A percentile compares a stretch with the other conserved stretches of the same genome.
These are phyloP conservation scores for Gossypium armourianum DNA, from an alignment of 441 rosid species.

Conservation along the genomic window DNA sequence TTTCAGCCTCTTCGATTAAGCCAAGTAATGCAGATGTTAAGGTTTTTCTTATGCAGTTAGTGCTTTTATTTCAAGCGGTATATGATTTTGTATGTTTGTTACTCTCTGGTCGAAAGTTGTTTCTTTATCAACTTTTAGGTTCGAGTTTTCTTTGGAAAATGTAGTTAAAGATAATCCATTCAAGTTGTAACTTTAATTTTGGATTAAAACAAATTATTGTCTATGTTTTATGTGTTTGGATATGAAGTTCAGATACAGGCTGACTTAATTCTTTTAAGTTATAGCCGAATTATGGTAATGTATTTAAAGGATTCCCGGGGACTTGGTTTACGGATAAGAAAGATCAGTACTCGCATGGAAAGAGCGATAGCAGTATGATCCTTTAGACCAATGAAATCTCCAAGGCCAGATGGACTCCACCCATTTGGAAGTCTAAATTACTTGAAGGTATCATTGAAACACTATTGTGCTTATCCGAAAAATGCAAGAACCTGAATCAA, in stretches of 20 bases:
- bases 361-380: not conserved
- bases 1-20: constrained; percentile 52
- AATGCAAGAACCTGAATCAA: not conserved
- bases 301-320: not conserved
- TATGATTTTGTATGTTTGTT: constrained; percentile 20
- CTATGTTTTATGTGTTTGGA: not conserved
- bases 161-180: constrained; percentile 18
- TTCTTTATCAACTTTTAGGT: constrained; percentile 13
- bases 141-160: not conserved
- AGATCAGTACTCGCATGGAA: not conserved
- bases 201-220: not conserved
- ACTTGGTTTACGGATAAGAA: not conserved
- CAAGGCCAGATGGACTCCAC: not conserved
- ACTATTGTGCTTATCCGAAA: not conserved
- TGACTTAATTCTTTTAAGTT: not conserved
- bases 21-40: constrained; percentile 5
- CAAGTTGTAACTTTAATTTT: constrained; percentile 6
- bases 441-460: not conserved
- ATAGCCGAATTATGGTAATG: not conserved
- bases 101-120: constrained; percentile 23
- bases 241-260: not conserved
- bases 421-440: not conserved
- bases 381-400: not conserved
- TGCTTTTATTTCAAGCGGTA: constrained; percentile 12
- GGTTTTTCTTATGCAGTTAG: constrained; percentile 6